A percentile compares a stretch with the other conserved stretches of the same genome.
Conservation (phyloP, 2,329 filamentous ascomycete genomes). For the Epichloe uncinata region DNA sequence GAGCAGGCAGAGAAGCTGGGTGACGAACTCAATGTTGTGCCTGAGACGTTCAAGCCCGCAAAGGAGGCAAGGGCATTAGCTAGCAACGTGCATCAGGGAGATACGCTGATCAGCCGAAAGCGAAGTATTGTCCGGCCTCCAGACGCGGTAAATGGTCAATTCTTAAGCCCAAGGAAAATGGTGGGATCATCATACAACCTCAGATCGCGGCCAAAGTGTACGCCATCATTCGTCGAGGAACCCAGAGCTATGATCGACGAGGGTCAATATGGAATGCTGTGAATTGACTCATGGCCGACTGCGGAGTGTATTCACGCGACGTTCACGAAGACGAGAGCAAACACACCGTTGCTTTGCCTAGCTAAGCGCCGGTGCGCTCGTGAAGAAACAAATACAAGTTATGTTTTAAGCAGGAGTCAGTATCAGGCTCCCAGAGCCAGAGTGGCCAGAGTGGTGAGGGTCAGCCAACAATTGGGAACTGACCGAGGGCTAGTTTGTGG, state of each 20-base stretch:
- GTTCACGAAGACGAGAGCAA: not conserved
- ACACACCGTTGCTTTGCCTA: not conserved
- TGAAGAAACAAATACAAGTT: too few species aligned
- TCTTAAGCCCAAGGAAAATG: slow-evolving; percentile 45
- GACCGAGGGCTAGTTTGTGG: too few species aligned
- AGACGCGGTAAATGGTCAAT: slow-evolving; percentile 62
- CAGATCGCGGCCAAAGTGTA: not conserved
- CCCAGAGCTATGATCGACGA: not conserved
- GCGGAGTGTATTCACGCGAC: not conserved
- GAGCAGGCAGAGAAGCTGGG: slow-evolving; percentile 65
- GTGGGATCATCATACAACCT: not conserved
- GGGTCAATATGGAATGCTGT: not conserved
- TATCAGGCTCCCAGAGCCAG: too few species aligned
- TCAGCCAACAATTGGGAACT: too few species aligned
- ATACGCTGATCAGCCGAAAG: slow-evolving; percentile 28
- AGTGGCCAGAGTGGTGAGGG: too few species aligned
- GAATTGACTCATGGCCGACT: not conserved
- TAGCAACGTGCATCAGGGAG: slow-evolving; percentile 15
- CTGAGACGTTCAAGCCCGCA: slow-evolving; percentile 65
- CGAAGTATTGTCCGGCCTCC: slow-evolving; percentile 57
- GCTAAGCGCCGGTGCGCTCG: not conserved
- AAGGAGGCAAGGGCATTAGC: slow-evolving; percentile 31
- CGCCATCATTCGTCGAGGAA: not conserved
- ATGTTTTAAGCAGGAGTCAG: too few species aligned
- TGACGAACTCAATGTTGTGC: slow-evolving; percentile 81